Evolutionary conservation across 2,329 filamentous ascomycete species (phyloP), one percentile per base, ranked within the genome.

Genomic region (Thelonectria discophora): DNA sequence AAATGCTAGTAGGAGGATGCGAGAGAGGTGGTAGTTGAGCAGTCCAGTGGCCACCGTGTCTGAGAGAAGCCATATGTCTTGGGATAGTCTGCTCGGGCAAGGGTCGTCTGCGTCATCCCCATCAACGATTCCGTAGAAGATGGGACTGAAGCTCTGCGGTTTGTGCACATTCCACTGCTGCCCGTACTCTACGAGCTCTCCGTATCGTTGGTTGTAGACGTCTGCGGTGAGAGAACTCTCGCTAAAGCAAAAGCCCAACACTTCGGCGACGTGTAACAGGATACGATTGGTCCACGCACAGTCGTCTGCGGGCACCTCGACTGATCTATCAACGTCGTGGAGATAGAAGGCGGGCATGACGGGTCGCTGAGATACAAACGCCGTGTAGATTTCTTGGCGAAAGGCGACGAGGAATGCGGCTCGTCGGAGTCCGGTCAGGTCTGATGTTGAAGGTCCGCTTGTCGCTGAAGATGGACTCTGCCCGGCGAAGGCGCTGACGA

Each of bases 21-120:
- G 61, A 9, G 59, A 56, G 5, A 70, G 55, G 20, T 68, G 55
- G 40, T 70, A 69, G 2, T 70, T 59, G 15, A 68, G 68, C 10
- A 70, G 12, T 1, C 67, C 66, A 4, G 62, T 65, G 3, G 63
- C 64, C 1, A 62, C 63, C 1, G 66, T 62, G 13, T 65, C 65
- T 1, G 56, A 69, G 9, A 68, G 63, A 15, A 68, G 52, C 20
- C 61, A 60, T 17, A 64, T 53, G 8, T 66, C 55, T 2, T 60
- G 55, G 18, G 67, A 52, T 2, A 69, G 55, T 6, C 37, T 40
- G 12, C 8, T 48, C 6, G 21, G n/a, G 11, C 32, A 1, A 17
- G 4, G 21, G 5, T 49, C 24, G 8, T 52, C 21, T 1, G 20
- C n/a, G n/a, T 45, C 24, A 34, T 48, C 21, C 18, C 18, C 11